A percentile compares a stretch with the other conserved stretches of the same genome.
These are phyloP conservation scores for Xerocomellus amylosporus DNA, from an alignment of 768 basidiomycete species.

Conservation along the genomic window DNA sequence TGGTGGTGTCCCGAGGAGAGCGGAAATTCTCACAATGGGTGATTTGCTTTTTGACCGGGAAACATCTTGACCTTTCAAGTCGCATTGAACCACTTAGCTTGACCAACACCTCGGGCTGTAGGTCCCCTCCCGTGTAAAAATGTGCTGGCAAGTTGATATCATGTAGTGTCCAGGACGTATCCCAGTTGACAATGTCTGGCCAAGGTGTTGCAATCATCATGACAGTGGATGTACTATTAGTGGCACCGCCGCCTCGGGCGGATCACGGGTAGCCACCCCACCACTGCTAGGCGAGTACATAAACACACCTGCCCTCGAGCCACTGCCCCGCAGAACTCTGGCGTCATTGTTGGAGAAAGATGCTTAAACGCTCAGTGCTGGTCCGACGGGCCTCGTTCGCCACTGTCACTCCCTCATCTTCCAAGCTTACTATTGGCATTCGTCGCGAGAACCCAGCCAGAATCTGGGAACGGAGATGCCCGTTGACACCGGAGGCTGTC, in stretches of 20 bases:
- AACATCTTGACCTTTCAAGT: background rate
- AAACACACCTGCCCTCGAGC: background rate
- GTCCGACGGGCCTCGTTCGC: conserved; percentile 25
- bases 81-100: no score
- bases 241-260: conserved; percentile 7
- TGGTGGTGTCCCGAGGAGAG: background rate
- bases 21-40: background rate
- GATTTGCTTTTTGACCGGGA: no score
- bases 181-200: background rate
- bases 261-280: conserved; percentile 6
- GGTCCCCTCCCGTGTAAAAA: background rate
- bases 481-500: conserved; percentile 77
- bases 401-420: conserved; percentile 18
- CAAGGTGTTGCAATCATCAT: background rate
- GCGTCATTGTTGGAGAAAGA: background rate
- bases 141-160: background rate
- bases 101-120: background rate
- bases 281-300: conserved; percentile 5
- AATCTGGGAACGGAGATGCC: conserved; percentile 85
- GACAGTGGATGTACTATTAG: background rate
- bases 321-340: background rate
- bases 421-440: conserved; percentile 49
- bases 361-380: conserved; percentile 20
- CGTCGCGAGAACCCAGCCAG: conserved; percentile 76
- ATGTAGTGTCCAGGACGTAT: background rate